Percentiles rank a stretch among this genome's conserved stretches.
These are phyloP conservation scores for Candida anutae DNA, from an alignment of 1,139 yeast species.

Conservation along the genomic window DNA sequence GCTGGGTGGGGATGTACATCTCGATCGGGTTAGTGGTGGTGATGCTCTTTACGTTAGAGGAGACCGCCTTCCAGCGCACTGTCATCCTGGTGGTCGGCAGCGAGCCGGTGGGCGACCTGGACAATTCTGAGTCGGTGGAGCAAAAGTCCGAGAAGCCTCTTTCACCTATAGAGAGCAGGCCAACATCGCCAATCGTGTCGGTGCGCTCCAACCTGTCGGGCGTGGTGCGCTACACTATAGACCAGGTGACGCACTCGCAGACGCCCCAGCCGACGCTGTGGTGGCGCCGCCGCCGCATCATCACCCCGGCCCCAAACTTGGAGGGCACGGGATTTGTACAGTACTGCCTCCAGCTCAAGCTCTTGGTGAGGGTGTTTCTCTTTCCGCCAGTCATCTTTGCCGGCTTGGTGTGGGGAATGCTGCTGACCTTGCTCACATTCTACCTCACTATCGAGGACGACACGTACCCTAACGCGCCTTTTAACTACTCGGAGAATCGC, in stretches of 20 bases:
- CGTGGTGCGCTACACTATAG: no score
- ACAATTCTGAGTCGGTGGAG: no score
- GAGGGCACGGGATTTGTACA: conserved; percentile 18
- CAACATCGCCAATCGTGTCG: neutral
- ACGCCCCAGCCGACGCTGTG: conserved; percentile 17
- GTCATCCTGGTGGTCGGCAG: conserved; percentile 3
- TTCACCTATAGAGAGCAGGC: no score
- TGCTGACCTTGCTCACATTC: conserved; percentile 30
- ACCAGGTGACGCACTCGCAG: conserved; percentile 1
- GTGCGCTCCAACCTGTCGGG: no score
- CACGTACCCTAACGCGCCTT: conserved; percentile 22
- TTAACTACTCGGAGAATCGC: conserved; percentile 18
- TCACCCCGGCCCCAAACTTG: conserved; percentile 17
- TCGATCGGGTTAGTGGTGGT: conserved; percentile 14
- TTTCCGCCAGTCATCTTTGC: conserved; percentile 30
- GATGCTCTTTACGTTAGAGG: conserved; percentile 15
- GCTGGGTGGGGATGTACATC: conserved; percentile 23
- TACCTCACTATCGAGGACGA: conserved; percentile 34
- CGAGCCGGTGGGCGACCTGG: neutral
- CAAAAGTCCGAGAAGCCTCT: neutral
- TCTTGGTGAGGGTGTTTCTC: conserved; percentile 22
- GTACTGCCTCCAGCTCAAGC: conserved; percentile 17
- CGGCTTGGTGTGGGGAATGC: conserved; percentile 33
- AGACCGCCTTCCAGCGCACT: conserved; percentile 18
- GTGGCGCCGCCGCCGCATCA: conserved; percentile 15